These are phyloP conservation scores for Samsoniella hepiali DNA, from an alignment of 2,329 filamentous ascomycete genomes.

Conservation along the genomic window DNA sequence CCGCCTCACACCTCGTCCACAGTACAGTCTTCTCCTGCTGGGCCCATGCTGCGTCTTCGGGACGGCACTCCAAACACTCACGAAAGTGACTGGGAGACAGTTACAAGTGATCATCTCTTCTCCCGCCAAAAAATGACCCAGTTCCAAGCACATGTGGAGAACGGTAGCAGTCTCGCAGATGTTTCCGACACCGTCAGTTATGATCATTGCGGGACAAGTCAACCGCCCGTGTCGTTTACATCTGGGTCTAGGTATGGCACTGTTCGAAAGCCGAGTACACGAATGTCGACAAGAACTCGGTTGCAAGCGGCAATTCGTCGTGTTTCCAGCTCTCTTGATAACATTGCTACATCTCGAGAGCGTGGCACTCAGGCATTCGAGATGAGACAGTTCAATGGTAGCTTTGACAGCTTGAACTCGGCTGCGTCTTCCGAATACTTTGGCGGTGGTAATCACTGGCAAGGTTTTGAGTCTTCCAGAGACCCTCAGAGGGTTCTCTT, in stretches of 20 bases:
- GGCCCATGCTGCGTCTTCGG: background rate
- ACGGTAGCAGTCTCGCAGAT: conserved; percentile 45
- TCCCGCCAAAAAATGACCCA: background rate
- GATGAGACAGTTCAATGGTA: conserved; percentile 26
- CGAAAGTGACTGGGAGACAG: conserved; percentile 38
- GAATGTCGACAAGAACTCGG: background rate
- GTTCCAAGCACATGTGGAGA: conserved; percentile 17
- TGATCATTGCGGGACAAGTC: background rate
- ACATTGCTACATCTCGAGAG: background rate
- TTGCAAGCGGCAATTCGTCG: conserved; percentile 14
- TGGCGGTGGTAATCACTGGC: conserved; percentile 13
- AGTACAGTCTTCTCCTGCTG: background rate
- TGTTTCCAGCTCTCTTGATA: conserved; percentile 18
- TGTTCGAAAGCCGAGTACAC: background rate
- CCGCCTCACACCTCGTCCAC: background rate
- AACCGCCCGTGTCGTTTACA: background rate
- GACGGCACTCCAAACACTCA: conserved; percentile 18
- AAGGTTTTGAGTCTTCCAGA: conserved; percentile 3
- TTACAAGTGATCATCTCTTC: conserved; percentile 29
- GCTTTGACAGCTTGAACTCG: conserved; percentile 33
- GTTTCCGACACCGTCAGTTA: conserved; percentile 35
- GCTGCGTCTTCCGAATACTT: conserved; percentile 20
- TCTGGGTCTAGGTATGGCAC: background rate
- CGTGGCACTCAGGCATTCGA: conserved; percentile 22
- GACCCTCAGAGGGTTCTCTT: conserved; percentile 9